phyloP scores from a whole-genome alignment of 1,139 yeast species.

The Sugiyamaella neomexicana region DNA sequence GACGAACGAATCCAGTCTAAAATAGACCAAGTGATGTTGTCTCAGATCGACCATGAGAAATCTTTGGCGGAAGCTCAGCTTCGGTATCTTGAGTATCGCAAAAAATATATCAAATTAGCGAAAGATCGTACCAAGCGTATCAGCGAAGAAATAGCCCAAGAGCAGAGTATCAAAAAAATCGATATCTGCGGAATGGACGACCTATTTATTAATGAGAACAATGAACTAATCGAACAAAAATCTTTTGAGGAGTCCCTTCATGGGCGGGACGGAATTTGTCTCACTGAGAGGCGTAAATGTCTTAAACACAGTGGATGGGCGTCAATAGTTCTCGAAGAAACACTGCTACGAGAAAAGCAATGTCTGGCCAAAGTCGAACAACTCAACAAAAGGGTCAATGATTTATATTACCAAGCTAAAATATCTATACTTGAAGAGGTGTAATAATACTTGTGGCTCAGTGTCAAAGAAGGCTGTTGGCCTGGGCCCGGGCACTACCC shows the following conservation, averaged over 20 bases:
- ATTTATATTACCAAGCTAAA: constrained; percentile 21
- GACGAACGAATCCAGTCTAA: constrained; percentile 23
- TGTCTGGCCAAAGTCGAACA: constrained; percentile 38
- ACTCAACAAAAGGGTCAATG: constrained; percentile 17
- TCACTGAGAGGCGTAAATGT: constrained; percentile 67
- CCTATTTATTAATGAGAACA: constrained; percentile 5
- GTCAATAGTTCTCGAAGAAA: constrained; percentile 50
- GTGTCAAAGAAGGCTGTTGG: too few relatives aligned
- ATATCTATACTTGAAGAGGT: constrained; percentile 18
- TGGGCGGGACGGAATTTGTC: constrained; percentile 46
- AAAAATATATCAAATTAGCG: constrained; percentile 29
- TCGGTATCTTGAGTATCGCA: constrained; percentile 28
- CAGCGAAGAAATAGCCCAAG: constrained; percentile 27
- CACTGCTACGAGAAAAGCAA: constrained; percentile 43
- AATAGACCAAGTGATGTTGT: constrained; percentile 32
- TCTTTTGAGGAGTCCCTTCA: constrained; percentile 19
- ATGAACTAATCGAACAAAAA: constrained; percentile 1
- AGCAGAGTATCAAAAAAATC: constrained; percentile 34
- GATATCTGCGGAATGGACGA: constrained; percentile 48
- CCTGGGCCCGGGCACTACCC: too few relatives aligned
- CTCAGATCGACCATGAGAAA: constrained; percentile 32
- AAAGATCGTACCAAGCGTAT: constrained; percentile 30
- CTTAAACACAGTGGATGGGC: constrained; percentile 68
- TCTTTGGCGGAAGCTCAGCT: constrained; percentile 20
- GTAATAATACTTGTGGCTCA: too few relatives aligned